Evolutionary conservation across 2,329 filamentous ascomycete species (phyloP), one percentile per base, ranked within the genome.

Genomic region (Acarospora socialis): DNA sequence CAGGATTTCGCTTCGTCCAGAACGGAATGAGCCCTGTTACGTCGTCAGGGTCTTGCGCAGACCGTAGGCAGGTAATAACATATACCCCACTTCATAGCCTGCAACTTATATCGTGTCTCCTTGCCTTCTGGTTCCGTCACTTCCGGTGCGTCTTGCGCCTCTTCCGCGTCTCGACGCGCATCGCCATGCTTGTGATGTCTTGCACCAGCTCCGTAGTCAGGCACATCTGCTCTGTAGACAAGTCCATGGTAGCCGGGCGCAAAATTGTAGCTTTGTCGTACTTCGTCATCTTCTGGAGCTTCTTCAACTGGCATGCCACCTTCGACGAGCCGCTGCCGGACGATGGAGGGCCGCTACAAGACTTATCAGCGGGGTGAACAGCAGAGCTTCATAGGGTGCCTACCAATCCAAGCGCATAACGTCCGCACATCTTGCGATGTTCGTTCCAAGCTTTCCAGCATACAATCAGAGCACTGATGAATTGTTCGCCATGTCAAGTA

Each of bases 1-100:
- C 74, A 0, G 83, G 81, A 32, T 75, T 75, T 8, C 77, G 68
- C 58, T 87, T 92, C 3, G 81, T 92, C 87, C 87, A 95, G 54
- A 78, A 93, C 0, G 90, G 87, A 9, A 95, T 66, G 5, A 98
- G 66, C 0, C 87, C 59, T 61, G 29, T n/a, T 10, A 9, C 7
- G 12, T 19, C 8, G 5, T 24, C 15, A 16, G 21, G 7, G 18
- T 32, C 12, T 9, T n/a, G n/a, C n/a, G n/a, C n/a, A n/a, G n/a
- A n/a, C n/a, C n/a, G n/a, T n/a, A n/a, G n/a, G n/a, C n/a, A n/a
- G n/a, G n/a, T n/a, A 39, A 15, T 15, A 20, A 23, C 5, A 46
- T 46, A 25, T 43, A 59, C 61, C 90, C 90, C 90, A 98, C 66
- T 83, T 87, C 81, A 95, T 95, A 2, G 75, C 67, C 52, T 94